Base-by-base conservation (phyloP, 2,329 filamentous ascomycete genomes). In the Cladosporium velox region DNA sequence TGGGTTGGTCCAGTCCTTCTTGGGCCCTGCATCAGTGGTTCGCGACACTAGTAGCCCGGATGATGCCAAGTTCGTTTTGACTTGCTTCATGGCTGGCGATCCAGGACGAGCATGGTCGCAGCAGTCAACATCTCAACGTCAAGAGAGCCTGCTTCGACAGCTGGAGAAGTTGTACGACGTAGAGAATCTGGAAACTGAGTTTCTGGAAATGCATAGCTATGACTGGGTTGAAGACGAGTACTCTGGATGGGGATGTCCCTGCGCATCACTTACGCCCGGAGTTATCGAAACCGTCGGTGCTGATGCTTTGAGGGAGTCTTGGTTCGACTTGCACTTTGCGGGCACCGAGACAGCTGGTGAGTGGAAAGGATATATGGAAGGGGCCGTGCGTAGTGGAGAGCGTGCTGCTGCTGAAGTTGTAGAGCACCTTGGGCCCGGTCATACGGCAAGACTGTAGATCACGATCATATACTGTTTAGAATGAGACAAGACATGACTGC, bases 281-380 rank as follows among this genome's bases (percentile, higher is more conserved):
- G 70, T 67, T 4, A 57, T 75, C 60, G 44, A 65, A n/a, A 71
- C 70, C 4, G 66, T 68, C 35, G 72, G 68, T 26, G 59, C 54
- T 8, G 63, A 73, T 59, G 68, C 70, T 11, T 62, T 73, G 30
- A 66, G 70, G 41, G 70, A 69, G 24, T 68, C 69, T 18, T 64
- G 75, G 58, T 76, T 79, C 5, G 77, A 82, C 35, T 32, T 86
- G 3, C 81, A 86, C 69, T 87, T 86, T 69, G 83, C 80, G 2
- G 85, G 86, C 0, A 86, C 85, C 0, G 85, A 87, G 76, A 84
- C 81, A 0, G 79, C 81, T 0, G 76, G 71, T 2, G 79, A 83
- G 66, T 87, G 85, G 85, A 84, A 82, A 64, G 85, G 85, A 0
- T 87, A 86, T 70, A 86, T 87, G 83, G 85, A 87, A 67, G 85